These are phyloP conservation scores for Ceratocystis colombiana DNA, from an alignment of 2,329 filamentous ascomycete genomes.

Conservation along the genomic window DNA sequence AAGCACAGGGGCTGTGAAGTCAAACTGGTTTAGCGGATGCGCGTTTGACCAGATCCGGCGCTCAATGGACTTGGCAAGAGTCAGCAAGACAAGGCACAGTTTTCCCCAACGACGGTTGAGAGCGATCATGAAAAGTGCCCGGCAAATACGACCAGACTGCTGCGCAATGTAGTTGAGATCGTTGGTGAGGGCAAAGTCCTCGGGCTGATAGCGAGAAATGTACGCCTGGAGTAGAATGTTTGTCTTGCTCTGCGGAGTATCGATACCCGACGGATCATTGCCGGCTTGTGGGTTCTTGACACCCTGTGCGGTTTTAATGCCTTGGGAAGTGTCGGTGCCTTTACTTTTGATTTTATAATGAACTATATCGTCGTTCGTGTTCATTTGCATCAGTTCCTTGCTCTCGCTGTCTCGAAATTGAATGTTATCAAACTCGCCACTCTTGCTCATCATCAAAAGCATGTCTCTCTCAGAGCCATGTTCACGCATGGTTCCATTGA, in stretches of 20 bases:
- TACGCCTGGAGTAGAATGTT: slow-evolving; percentile 92
- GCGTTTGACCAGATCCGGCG: slow-evolving; percentile 91
- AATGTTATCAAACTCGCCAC: slow-evolving; percentile 94
- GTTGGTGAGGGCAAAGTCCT: slow-evolving; percentile 87
- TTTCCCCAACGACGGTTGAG: slow-evolving; percentile 92
- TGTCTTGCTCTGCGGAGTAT: slow-evolving; percentile 75
- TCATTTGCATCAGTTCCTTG: slow-evolving; percentile 69
- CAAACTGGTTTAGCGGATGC: slow-evolving; percentile 91
- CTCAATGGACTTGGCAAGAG: slow-evolving; percentile 92
- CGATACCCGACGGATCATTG: slow-evolving; percentile 37
- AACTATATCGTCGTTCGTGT: slow-evolving; percentile 43
- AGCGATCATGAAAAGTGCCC: slow-evolving; percentile 94
- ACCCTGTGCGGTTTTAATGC: too few species aligned
- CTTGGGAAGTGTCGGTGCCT: too few species aligned
- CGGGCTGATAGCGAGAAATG: slow-evolving; percentile 75
- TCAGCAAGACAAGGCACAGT: slow-evolving; percentile 82
- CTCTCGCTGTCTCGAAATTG: slow-evolving; percentile 84
- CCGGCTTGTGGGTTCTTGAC: too few species aligned
- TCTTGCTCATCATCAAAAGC: slow-evolving; percentile 93
- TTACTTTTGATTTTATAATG: slow-evolving; percentile 33
- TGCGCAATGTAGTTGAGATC: slow-evolving; percentile 93
- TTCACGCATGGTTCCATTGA: slow-evolving; percentile 88
- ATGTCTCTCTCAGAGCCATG: slow-evolving; percentile 83
- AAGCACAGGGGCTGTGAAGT: slow-evolving; percentile 72
- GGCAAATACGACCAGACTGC: slow-evolving; percentile 86